Evolutionary conservation across 2,329 filamentous ascomycete species (phyloP), one percentile per base, ranked within the genome.

Genomic region (Elsinoe perseae): DNA sequence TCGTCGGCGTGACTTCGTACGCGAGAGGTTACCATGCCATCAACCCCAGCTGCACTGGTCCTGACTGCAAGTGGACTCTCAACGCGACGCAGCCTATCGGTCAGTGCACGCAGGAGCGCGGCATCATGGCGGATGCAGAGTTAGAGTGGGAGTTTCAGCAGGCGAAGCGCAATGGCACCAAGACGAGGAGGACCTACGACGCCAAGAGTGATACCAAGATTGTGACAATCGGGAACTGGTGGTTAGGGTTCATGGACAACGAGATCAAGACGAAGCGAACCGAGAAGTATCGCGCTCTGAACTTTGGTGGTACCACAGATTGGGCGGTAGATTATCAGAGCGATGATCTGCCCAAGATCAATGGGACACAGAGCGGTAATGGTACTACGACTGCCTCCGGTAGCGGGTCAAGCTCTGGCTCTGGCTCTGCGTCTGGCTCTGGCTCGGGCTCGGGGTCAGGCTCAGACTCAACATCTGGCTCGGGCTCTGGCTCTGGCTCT

Each of bases 11-110:
- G 66, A 0, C 57, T 57, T 9, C 57, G 66, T 10, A 62, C 71
- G 5, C 60, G 63, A 27, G 73, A 71, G 66, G 65, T 73, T 52
- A 74, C 72, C 69, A 72, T 7, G 70, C 73, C 59, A 62, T 64
- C 25, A 43, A 50, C 43, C 40, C 59, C 2, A 50, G 42, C 25
- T 72, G 70, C 56, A 56, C 28, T 8, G 61, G 58, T 1, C 59
- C 60, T 3, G 59, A 55, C 14, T 70, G 66, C 57, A 63, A 59
- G 16, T 67, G 59, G 43, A 36, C 28, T 1, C 12, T 34, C 28
- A 34, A 36, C 27, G 32, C 21, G n/a, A 34, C 28, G 5, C 48
- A 52, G 28, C 48, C 48, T 9, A 36, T 34, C 14, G 48, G 48
- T 20, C 27, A 61, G 4, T 72, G 69, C 56, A 71, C 69, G 0